Evolutionary conservation across 2,329 filamentous ascomycete species (phyloP).

Genomic region (Ilyonectria mors-panacis): DNA sequence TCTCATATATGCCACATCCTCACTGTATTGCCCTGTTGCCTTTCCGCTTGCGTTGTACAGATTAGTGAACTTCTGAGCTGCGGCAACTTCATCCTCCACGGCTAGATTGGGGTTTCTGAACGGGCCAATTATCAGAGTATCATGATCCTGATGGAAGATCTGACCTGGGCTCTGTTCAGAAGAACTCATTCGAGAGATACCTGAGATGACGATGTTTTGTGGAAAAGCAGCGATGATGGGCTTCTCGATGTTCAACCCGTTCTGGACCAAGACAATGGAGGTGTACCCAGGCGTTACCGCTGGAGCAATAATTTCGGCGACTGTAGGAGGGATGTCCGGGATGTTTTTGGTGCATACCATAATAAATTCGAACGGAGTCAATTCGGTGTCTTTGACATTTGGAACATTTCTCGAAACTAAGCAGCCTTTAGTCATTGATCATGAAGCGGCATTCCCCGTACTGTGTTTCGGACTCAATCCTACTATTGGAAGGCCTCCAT

Average conservation of each 20-base stretch:
- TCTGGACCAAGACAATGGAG: slow-evolving; percentile 44
- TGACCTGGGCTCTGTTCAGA: slow-evolving; percentile 40
- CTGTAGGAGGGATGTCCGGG: slow-evolving; percentile 36
- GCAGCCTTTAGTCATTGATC: slow-evolving; percentile 9
- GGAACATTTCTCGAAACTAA: slow-evolving; percentile 29
- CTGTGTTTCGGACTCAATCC: not conserved
- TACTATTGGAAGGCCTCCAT: slow-evolving; percentile 42
- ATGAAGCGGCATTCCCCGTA: not conserved
- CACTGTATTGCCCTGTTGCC: not conserved
- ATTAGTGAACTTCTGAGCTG: not conserved
- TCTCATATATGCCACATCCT: not conserved
- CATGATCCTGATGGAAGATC: slow-evolving; percentile 42
- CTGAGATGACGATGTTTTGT: slow-evolving; percentile 41
- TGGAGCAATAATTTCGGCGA: slow-evolving; percentile 41
- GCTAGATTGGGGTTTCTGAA: not conserved
- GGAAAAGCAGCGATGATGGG: slow-evolving; percentile 41
- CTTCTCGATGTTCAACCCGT: slow-evolving; percentile 45
- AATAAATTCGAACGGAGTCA: slow-evolving; percentile 44
- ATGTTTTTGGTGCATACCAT: slow-evolving; percentile 46
- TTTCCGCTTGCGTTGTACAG: not conserved
- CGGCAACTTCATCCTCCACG: not conserved
- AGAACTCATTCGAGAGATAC: slow-evolving; percentile 46
- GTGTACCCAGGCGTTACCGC: slow-evolving; percentile 40
- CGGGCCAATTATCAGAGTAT: slow-evolving; percentile 29
- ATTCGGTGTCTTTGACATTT: slow-evolving; percentile 33